Conservation (phyloP, 2,329 filamentous ascomycete species). For the Aspergillus tamarii region DNA sequence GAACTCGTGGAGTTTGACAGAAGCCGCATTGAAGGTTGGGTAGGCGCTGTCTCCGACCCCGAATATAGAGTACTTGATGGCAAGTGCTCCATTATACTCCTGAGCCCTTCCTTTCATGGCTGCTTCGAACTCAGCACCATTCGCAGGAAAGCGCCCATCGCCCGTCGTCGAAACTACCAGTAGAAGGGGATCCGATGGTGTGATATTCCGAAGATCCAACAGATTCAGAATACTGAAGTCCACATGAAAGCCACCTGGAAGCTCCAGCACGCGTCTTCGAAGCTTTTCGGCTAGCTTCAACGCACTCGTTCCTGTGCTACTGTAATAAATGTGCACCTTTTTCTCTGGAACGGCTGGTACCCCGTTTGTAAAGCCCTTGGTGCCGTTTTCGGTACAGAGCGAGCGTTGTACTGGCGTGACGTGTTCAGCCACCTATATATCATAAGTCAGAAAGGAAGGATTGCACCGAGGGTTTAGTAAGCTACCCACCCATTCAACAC, state of each 20-base stretch:
- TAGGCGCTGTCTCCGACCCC: slow-evolving; percentile 9
- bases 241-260: neutral
- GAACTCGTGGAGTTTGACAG: slow-evolving; percentile 1
- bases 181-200: neutral
- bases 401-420: neutral
- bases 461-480: too few relatives aligned
- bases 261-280: neutral
- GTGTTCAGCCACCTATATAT: neutral
- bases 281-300: neutral
- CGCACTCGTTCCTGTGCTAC: slow-evolving; percentile 5
- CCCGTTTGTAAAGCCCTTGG: neutral
- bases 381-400: neutral
- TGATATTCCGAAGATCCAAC: neutral
- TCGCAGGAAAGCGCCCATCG: slow-evolving; percentile 1
- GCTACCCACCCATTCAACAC: neutral
- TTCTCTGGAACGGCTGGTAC: neutral
- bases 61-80: neutral
- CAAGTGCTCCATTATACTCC: neutral
- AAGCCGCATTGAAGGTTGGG: slow-evolving; percentile 6
- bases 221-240: neutral
- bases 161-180: slow-evolving; percentile 1
- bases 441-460: too few relatives aligned
- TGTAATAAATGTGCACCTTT: slow-evolving; percentile 3
- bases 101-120: neutral
- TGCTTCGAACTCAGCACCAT: neutral